Conservation (phyloP, 75 land plant genomes). For the Selaginella moellendorffii region DNA sequence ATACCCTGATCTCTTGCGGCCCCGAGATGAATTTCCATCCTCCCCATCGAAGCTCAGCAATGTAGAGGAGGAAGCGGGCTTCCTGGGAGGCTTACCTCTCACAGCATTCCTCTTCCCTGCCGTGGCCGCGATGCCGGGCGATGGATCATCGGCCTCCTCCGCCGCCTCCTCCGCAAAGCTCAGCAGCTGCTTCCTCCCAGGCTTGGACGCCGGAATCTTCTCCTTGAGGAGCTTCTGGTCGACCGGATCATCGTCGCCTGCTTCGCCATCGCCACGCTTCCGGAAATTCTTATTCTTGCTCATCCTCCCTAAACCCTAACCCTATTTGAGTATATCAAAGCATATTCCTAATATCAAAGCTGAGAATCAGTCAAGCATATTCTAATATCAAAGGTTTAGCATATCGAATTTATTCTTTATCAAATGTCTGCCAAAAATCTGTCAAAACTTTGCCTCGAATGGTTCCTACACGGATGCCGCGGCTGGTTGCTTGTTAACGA, state of each 20-base stretch:
- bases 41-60: constrained; percentile 26
- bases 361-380: no score
- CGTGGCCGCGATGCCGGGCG: no score
- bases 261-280: constrained; percentile 47
- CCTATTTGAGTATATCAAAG: no score
- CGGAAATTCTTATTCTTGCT: constrained; percentile 66
- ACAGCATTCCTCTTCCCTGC: constrained; percentile 2
- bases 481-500: constrained; percentile 38
- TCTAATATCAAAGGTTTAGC: no score
- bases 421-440: no score
- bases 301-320: constrained; percentile 19
- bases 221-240: constrained; percentile 3
- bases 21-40: constrained; percentile 9
- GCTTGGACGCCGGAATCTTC: not conserved
- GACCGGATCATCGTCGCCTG: constrained; percentile 30
- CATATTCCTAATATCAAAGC: no score
- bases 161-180: constrained; percentile 82
- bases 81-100: constrained; percentile 12
- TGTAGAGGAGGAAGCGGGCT: constrained; percentile 8
- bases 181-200: constrained; percentile 35
- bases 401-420: no score
- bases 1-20: constrained; percentile 23
- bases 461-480: constrained; percentile 17
- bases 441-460: no score
- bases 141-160: constrained; percentile 11